Percentiles rank a stretch among this genome's conserved stretches.
These are phyloP conservation scores for Calonectria naviculata DNA, from an alignment of 2,329 filamentous ascomycete species.

Conservation along the genomic window DNA sequence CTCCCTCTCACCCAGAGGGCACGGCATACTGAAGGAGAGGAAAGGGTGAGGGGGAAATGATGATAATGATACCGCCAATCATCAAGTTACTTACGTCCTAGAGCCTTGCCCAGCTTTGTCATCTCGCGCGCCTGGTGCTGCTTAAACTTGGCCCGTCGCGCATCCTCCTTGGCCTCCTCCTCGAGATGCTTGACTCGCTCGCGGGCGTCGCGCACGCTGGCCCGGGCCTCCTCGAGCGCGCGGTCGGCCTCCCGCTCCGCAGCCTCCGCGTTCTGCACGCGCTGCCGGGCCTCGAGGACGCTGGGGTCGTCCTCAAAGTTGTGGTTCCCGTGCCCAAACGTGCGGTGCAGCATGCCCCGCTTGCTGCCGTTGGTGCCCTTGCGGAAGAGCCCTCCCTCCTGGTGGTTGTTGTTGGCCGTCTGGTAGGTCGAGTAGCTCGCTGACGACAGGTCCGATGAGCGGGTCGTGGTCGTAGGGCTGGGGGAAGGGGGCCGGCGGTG, in stretches of 20 bases:
- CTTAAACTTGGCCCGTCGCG: slow-evolving; percentile 75
- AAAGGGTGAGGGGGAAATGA: background rate
- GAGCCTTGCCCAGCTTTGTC: slow-evolving; percentile 75
- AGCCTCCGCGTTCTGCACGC: slow-evolving; percentile 69
- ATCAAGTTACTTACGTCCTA: slow-evolving; percentile 73
- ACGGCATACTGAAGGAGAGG: too few relatives aligned
- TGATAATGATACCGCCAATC: background rate
- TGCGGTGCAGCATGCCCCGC: slow-evolving; percentile 53
- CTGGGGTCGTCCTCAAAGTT: slow-evolving; percentile 66
- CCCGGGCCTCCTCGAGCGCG: slow-evolving; percentile 67
- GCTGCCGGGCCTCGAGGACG: slow-evolving; percentile 70
- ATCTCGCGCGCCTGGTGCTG: slow-evolving; percentile 72
- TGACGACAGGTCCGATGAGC: slow-evolving; percentile 24
- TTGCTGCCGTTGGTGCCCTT: slow-evolving; percentile 18
- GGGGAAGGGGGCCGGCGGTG: slow-evolving; percentile 42
- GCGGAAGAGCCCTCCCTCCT: slow-evolving; percentile 10
- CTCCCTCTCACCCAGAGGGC: background rate
- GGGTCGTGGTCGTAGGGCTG: slow-evolving; percentile 23
- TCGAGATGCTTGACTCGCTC: slow-evolving; percentile 73
- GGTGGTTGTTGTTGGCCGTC: background rate
- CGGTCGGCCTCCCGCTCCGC: slow-evolving; percentile 75
- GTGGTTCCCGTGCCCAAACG: slow-evolving; percentile 55
- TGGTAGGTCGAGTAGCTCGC: slow-evolving; percentile 21
- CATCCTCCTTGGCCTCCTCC: slow-evolving; percentile 73
- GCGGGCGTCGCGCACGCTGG: slow-evolving; percentile 70